These are phyloP conservation scores for Pneumocystis carinii DNA, from an alignment of 1,139 yeast genomes.

Conservation along the genomic window DNA sequence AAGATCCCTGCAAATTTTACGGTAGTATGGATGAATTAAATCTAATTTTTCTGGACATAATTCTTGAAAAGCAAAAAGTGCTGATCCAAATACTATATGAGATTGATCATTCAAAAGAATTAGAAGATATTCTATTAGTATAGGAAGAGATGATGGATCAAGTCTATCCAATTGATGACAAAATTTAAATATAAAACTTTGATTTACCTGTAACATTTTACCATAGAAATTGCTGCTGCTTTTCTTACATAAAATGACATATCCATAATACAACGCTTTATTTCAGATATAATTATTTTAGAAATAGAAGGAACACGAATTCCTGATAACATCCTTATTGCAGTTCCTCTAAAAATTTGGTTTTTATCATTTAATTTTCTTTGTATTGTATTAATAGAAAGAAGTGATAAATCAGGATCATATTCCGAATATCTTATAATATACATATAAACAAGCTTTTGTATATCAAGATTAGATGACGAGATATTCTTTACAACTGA, in stretches of 20 bases:
- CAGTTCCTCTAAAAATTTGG: constrained; percentile 53
- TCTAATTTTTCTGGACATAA: constrained; percentile 46
- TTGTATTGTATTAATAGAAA: constrained; percentile 85
- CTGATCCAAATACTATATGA: constrained; percentile 52
- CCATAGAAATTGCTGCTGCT: constrained; percentile 64
- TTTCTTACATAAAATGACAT: constrained; percentile 64
- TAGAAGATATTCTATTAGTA: constrained; percentile 37
- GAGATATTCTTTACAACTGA: constrained; percentile 83
- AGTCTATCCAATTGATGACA: constrained; percentile 20
- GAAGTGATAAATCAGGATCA: constrained; percentile 75
- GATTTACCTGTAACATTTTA: constrained; percentile 34
- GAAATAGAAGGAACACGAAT: constrained; percentile 65
- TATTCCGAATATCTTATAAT: constrained; percentile 63
- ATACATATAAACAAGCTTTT: constrained; percentile 66
- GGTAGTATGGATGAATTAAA: constrained; percentile 55
- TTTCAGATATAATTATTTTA: constrained; percentile 61
- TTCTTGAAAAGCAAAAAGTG: constrained; percentile 43
- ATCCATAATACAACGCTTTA: constrained; percentile 56
- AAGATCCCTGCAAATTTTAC: constrained; percentile 44
- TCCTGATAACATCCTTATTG: constrained; percentile 67
- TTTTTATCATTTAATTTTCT: constrained; percentile 58
- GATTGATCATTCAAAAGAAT: constrained; percentile 50
- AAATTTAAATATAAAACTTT: background rate
- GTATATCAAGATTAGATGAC: constrained; percentile 50
- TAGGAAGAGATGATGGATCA: constrained; percentile 29